A percentile compares a stretch with the other conserved stretches of the same genome.
Conservation (phyloP, 495 filamentous ascomycete genomes). For the Choiromyces venosus region DNA sequence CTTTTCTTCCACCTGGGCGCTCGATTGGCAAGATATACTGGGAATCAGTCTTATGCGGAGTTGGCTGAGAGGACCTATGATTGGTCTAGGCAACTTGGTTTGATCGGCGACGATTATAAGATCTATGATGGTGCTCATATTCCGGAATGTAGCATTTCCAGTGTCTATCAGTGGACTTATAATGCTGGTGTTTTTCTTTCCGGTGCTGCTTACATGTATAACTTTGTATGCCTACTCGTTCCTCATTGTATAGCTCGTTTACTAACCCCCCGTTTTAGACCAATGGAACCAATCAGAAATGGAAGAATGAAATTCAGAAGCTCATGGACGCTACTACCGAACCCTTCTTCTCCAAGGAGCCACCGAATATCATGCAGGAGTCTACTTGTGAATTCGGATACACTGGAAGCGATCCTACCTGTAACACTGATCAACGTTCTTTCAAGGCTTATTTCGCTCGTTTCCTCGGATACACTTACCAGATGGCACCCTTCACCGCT, state of each 20-base stretch:
- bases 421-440: slow-evolving; percentile 69
- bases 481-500: slow-evolving; percentile 63
- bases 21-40: slow-evolving; percentile 67
- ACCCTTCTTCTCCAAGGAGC: slow-evolving; percentile 52
- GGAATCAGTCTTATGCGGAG: slow-evolving; percentile 69
- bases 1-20: slow-evolving; percentile 76
- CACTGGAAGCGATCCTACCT: slow-evolving; percentile 46
- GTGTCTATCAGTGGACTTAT: slow-evolving; percentile 59
- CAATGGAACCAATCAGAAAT: slow-evolving; percentile 49
- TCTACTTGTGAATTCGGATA: slow-evolving; percentile 54
- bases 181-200: slow-evolving; percentile 60
- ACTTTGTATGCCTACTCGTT: slow-evolving; percentile 48
- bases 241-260: slow-evolving; percentile 44
- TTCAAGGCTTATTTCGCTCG: slow-evolving; percentile 84
- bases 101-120: slow-evolving; percentile 57
- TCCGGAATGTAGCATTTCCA: slow-evolving; percentile 50
- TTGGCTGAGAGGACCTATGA: slow-evolving; percentile 71
- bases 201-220: slow-evolving; percentile 68
- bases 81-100: slow-evolving; percentile 60
- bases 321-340: slow-evolving; percentile 56
- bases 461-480: slow-evolving; percentile 67
- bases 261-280: slow-evolving; percentile 47
- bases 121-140: slow-evolving; percentile 63
- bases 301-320: slow-evolving; percentile 55
- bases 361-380: slow-evolving; percentile 59